These are phyloP conservation scores for Exophiala viscosa DNA, from an alignment of 2,329 filamentous ascomycete genomes.

Conservation along the genomic window DNA sequence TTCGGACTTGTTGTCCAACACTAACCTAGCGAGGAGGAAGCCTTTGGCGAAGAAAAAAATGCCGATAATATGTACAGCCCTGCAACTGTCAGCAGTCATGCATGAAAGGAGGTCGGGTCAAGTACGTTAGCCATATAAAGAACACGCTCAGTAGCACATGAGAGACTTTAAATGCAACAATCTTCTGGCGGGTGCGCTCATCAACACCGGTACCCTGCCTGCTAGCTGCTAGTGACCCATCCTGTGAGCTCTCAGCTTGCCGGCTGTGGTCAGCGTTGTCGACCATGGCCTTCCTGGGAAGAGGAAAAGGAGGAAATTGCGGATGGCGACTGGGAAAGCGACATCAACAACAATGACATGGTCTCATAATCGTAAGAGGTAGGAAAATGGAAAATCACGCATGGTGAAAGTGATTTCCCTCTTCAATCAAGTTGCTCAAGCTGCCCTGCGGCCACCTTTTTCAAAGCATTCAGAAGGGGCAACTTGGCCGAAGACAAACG, in stretches of 20 bases:
- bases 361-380: no score
- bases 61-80: constrained; percentile 70
- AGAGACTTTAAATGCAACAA: constrained; percentile 27
- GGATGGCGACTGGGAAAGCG: constrained; percentile 1
- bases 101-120: neutral
- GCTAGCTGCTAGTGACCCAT: neutral
- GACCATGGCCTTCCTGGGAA: constrained; percentile 15
- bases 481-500: neutral
- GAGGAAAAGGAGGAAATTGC: neutral
- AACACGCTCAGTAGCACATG: constrained; percentile 26
- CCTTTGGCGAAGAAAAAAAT: constrained; percentile 92
- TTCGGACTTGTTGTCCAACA: constrained; percentile 71
- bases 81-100: constrained; percentile 32
- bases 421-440: no score
- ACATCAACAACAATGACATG: no score
- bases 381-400: no score
- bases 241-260: constrained; percentile 9
- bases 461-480: neutral
- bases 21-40: constrained; percentile 83
- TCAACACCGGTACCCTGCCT: constrained; percentile 6
- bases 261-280: constrained; percentile 5
- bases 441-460: no score
- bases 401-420: no score
- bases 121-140: constrained; percentile 28
- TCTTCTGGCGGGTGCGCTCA: constrained; percentile 13